Evolutionary conservation across 1,284 basidiomycete species (phyloP).

Genomic region (Cutaneotrichosporon cutaneum): DNA sequence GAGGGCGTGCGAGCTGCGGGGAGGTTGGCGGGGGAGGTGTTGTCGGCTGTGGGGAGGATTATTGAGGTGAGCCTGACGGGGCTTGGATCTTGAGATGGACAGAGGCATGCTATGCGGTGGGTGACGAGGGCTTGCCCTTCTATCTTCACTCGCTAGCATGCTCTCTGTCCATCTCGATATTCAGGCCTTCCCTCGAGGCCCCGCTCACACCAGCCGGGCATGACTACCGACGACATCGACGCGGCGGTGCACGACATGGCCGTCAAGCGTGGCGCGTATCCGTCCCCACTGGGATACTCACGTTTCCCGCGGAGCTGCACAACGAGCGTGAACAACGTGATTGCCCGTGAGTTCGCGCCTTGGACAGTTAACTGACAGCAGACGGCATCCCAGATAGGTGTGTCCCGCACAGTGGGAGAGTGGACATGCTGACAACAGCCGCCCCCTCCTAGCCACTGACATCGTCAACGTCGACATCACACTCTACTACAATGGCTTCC

Average conservation of each 20-base stretch:
- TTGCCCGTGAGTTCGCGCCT: conserved; percentile 49
- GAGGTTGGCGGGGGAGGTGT: conserved; percentile 62
- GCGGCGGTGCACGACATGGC: conserved; percentile 68
- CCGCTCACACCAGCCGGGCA: conserved; percentile 59
- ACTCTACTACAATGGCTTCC: conserved; percentile 71
- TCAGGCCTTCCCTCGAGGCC: too few relatives aligned
- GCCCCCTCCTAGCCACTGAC: conserved; percentile 73
- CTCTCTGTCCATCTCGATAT: too few relatives aligned
- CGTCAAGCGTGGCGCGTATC: conserved; percentile 70
- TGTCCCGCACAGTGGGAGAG: conserved; percentile 30
- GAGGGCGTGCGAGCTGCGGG: conserved; percentile 61
- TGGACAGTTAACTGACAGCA: conserved; percentile 31
- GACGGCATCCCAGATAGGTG: conserved; percentile 87
- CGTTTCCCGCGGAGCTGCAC: conserved; percentile 84
- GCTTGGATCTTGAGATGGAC: too few relatives aligned
- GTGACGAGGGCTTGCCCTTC: too few relatives aligned
- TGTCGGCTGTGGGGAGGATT: conserved; percentile 61
- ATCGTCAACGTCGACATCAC: conserved; percentile 84
- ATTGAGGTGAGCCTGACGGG: conserved; percentile 57
- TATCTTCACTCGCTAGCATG: too few relatives aligned
- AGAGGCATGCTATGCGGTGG: too few relatives aligned
- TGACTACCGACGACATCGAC: conserved; percentile 74
- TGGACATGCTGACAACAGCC: conserved; percentile 55
- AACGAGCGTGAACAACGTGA: conserved; percentile 72
- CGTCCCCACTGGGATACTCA: conserved; percentile 77